Conservation (phyloP, 805 yeast species). For the Ogataea minuta region DNA sequence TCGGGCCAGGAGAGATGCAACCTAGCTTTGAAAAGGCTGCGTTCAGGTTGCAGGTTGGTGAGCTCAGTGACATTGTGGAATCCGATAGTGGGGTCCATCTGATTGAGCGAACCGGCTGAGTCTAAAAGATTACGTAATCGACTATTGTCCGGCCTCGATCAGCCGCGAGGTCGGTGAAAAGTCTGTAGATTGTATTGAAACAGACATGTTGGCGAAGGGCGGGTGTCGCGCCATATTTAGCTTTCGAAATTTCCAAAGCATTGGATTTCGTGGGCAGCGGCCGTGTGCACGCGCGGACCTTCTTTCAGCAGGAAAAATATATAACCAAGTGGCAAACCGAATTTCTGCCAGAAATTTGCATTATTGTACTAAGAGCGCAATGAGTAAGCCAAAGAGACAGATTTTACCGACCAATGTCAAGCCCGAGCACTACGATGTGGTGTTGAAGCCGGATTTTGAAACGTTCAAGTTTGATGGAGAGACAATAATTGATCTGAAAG, state of each 20-base stretch:
- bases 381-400: conserved; percentile 28
- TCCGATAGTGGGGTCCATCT: conserved; percentile 89
- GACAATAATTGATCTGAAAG: conserved; percentile 51
- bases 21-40: conserved; percentile 90
- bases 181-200: too few species aligned
- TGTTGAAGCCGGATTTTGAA: conserved; percentile 38
- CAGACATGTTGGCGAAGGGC: too few species aligned
- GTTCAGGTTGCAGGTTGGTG: conserved; percentile 77
- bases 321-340: conserved; percentile 6
- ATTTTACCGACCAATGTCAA: conserved; percentile 50
- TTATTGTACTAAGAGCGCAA: conserved; percentile 10
- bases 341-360: conserved; percentile 11
- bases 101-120: conserved; percentile 76
- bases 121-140: conserved; percentile 5
- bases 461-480: conserved; percentile 50
- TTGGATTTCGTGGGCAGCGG: neutral
- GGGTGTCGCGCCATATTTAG: too few species aligned
- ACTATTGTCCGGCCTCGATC: too few species aligned
- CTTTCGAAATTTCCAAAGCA: neutral
- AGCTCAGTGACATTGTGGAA: conserved; percentile 78
- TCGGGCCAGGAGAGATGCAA: conserved; percentile 92
- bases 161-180: too few species aligned
- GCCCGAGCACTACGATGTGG: conserved; percentile 74
- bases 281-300: conserved; percentile 6
- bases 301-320: conserved; percentile 1